Evolutionary conservation across 176 grass and related monocot genomes (phyloP).

Genomic region (Eleusine indica): DNA sequence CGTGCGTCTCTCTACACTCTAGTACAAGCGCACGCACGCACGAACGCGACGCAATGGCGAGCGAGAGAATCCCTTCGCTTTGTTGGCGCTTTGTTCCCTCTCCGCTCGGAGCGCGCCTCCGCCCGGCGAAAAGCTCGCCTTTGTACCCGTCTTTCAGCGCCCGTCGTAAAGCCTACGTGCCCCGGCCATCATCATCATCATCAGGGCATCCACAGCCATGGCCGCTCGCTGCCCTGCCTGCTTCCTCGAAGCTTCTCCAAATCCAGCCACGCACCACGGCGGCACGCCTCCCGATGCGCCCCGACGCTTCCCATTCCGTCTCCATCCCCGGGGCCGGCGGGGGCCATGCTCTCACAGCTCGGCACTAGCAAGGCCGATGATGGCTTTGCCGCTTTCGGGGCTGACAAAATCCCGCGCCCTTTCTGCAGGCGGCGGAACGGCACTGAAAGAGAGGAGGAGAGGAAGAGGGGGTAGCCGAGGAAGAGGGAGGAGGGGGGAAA

Average conservation of each 20-base stretch:
- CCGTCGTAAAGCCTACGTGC: slow-evolving; percentile 38
- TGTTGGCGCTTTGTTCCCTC: slow-evolving; percentile 29
- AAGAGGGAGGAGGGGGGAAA: neutral
- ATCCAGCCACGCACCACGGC: slow-evolving; percentile 39
- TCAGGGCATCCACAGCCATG: slow-evolving; percentile 21
- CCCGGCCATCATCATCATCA: slow-evolving; percentile 10
- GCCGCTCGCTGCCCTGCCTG: slow-evolving; percentile 30
- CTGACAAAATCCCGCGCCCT: slow-evolving; percentile 67
- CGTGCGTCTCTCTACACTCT: neutral
- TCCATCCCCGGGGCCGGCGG: neutral
- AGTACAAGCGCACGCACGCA: neutral
- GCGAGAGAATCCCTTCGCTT: slow-evolving; percentile 40
- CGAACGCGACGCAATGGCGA: slow-evolving; percentile 8
- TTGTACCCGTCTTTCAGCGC: slow-evolving; percentile 42
- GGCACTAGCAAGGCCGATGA: neutral
- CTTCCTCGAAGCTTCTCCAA: slow-evolving; percentile 81
- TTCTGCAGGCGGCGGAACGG: slow-evolving; percentile 46
- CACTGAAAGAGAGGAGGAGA: slow-evolving; percentile 50
- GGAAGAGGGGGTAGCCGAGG: slow-evolving; percentile 13
- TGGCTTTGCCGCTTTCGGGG: slow-evolving; percentile 52
- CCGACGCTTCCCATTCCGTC: slow-evolving; percentile 28
- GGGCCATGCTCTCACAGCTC: slow-evolving; percentile 16
- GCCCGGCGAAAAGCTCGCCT: slow-evolving; percentile 50
- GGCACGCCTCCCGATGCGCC: slow-evolving; percentile 42
- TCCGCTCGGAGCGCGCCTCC: slow-evolving; percentile 24